A percentile compares a stretch with the other conserved stretches of the same genome.
Conservation (phyloP, 495 filamentous ascomycete genomes). For the Xylaria acuta region DNA sequence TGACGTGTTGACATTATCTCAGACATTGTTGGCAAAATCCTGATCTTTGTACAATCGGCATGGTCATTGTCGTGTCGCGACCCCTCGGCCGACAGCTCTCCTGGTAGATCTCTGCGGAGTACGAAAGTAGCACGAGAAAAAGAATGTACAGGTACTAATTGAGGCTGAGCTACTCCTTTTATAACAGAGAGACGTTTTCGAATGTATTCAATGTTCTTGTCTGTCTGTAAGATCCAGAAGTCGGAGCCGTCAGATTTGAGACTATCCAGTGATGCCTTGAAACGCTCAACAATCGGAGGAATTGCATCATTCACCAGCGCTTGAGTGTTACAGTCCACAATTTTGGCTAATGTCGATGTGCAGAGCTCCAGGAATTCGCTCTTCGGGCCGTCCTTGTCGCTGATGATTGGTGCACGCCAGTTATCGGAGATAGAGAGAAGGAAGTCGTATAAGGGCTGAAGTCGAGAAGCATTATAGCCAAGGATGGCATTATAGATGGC, state of each 20-base stretch:
- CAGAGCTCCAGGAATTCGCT: conserved; percentile 34
- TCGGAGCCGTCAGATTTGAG: conserved; percentile 15
- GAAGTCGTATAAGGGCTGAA: conserved; percentile 29
- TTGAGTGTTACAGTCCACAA: conserved; percentile 37
- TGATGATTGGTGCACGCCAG: neutral
- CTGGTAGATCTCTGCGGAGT: conserved; percentile 56
- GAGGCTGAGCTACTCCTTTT: conserved; percentile 1
- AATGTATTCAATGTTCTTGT: conserved; percentile 36
- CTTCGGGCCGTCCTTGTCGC: conserved; percentile 15
- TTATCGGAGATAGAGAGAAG: conserved; percentile 20
- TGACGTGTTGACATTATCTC: conserved; percentile 60
- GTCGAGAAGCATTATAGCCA: conserved; percentile 19
- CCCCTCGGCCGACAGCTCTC: conserved; percentile 56
- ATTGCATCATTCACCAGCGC: conserved; percentile 32
- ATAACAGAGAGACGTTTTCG: conserved; percentile 30
- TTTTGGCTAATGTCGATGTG: conserved; percentile 32
- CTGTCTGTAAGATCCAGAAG: conserved; percentile 33
- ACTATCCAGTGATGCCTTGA: conserved; percentile 17
- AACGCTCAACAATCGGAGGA: conserved; percentile 12
- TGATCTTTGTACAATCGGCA: conserved; percentile 61
- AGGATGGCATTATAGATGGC: conserved; percentile 28
- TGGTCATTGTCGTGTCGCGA: conserved; percentile 72
- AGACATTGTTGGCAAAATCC: conserved; percentile 66
- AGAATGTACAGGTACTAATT: neutral
- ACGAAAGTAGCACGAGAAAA: conserved; percentile 36